Base-by-base conservation (phyloP, 306 rosid species). In the Alnus rubra region DNA sequence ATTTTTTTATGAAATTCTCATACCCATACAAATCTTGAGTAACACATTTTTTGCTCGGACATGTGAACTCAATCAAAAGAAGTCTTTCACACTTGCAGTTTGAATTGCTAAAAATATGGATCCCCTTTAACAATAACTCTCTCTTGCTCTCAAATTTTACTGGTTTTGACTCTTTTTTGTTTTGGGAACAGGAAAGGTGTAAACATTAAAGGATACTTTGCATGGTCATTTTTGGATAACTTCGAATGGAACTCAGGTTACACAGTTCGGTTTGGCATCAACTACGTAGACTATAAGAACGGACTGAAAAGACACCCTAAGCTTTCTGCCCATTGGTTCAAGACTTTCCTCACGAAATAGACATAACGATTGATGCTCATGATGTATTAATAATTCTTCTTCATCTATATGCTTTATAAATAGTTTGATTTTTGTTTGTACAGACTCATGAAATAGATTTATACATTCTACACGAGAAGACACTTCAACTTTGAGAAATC, bases 161-260 rank as follows among this genome's bases (percentile, higher is more conserved):
- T 63, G 1, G n/a, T 9, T 14, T 33, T 71, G 11, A 68, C 59
- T 33, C 68, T 23, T 18, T 33, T 59, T 59, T 13, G 7, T 31
- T 45, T 47, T 83, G 70, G 52, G 74, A 69, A 67, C 30, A 89
- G 92, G 84, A 73, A 79, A 67, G 93, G 92, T 45, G 93, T 86
- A 59, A 87, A 87, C 53, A 90, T 91, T 78, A 89, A 82, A 78
- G 96, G 96, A 50, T 91, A 87, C 80, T 89, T 91, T 77, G 82
- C 91, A 39, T 91, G 94, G 97, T 89, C 94, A 48, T 83, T 91
- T 78, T 78, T 91, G 73, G 96, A 91, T 78, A 84, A 82, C 69
- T 91, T 86, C 9, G 93, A 91, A 75, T 91, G 91, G 95, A 33
- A 0, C 28, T 35, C 81, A 2, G 94, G 97, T 35, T 89, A 92